Evolutionary conservation across 805 yeast genomes (phyloP).

Genomic region (Isabelozyma pseudorhagii): DNA sequence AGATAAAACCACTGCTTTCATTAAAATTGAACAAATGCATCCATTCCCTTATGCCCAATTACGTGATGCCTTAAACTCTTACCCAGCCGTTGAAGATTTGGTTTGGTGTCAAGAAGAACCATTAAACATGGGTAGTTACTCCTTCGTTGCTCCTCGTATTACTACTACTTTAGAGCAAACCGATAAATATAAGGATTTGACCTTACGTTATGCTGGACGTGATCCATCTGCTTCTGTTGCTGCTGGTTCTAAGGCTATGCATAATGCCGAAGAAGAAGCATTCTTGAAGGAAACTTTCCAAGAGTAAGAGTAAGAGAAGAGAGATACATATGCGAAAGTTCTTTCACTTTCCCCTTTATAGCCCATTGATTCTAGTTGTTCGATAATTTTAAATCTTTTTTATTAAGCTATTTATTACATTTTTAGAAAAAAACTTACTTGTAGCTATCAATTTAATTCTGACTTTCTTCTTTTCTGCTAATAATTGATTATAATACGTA

Average conservation of each 20-base stretch:
- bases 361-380: background rate
- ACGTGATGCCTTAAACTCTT: constrained; percentile 75
- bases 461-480: too few relatives aligned
- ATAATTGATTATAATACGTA: too few relatives aligned
- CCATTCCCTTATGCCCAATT: constrained; percentile 98
- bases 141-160: constrained; percentile 79
- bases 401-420: background rate
- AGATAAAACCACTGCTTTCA: constrained; percentile 81
- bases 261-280: constrained; percentile 81
- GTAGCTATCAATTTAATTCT: too few relatives aligned
- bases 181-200: constrained; percentile 54
- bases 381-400: background rate
- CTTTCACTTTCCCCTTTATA: background rate
- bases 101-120: constrained; percentile 99
- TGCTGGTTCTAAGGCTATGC: constrained; percentile 91
- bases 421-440: too few relatives aligned
- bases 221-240: constrained; percentile 98
- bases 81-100: constrained; percentile 80
- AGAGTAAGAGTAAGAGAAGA: constrained; percentile 1
- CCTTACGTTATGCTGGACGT: constrained; percentile 90
- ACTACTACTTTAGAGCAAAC: constrained; percentile 75
- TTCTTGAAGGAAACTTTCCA: constrained; percentile 77
- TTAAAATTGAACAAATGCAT: constrained; percentile 90
- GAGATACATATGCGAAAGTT: background rate
- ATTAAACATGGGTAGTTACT: constrained; percentile 91